These are phyloP conservation scores for Ceratonia siliqua DNA, from an alignment of 306 rosid genomes.

Conservation along the genomic window DNA sequence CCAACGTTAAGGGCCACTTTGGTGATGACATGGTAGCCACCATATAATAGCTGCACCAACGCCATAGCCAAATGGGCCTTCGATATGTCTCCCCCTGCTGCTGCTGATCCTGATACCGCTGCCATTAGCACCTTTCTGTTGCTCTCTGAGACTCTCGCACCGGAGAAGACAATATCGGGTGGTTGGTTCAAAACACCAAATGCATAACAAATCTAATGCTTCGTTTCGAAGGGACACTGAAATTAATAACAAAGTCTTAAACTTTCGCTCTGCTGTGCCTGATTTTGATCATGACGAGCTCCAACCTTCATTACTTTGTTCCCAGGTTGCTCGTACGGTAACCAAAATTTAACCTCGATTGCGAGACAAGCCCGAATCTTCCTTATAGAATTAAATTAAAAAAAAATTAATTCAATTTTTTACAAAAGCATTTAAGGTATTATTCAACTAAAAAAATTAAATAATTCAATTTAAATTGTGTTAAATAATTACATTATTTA, in stretches of 20 bases:
- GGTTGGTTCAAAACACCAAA: conserved; percentile 9
- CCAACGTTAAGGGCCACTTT: conserved; percentile 92
- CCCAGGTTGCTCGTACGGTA: too few species aligned
- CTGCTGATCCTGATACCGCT: conserved; percentile 35
- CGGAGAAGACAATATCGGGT: neutral
- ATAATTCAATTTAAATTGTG: too few species aligned
- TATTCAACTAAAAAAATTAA: too few species aligned
- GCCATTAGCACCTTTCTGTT: conserved; percentile 34
- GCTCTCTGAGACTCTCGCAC: neutral
- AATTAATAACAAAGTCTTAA: neutral
- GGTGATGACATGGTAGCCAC: conserved; percentile 89
- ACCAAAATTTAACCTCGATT: too few species aligned
- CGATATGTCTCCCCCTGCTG: conserved; percentile 46
- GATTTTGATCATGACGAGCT: too few species aligned
- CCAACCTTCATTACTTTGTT: too few species aligned
- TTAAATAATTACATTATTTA: too few species aligned
- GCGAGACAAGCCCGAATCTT: too few species aligned
- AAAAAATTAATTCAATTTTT: too few species aligned
- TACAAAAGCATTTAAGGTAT: too few species aligned
- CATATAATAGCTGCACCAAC: conserved; percentile 70
- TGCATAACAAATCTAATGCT: conserved; percentile 16
- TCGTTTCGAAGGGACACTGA: conserved; percentile 1
- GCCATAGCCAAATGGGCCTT: conserved; percentile 80
- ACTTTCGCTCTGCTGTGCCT: neutral
- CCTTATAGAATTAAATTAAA: too few species aligned